These are phyloP conservation scores for Thalassiosira delicatula DNA, from an alignment of 352 stramenopile genomes.

Conservation along the genomic window DNA sequence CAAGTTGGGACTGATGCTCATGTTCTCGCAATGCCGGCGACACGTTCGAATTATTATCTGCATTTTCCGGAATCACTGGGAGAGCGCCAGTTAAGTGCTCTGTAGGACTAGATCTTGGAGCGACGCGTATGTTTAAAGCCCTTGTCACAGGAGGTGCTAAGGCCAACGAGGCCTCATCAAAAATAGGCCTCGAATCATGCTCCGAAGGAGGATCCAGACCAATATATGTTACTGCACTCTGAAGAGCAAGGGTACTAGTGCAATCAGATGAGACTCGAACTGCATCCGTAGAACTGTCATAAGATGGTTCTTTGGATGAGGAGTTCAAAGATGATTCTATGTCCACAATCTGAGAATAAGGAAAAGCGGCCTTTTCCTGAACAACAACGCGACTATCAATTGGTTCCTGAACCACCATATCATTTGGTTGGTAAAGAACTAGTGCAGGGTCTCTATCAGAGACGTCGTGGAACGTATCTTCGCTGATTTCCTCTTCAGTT, in stretches of 20 bases:
- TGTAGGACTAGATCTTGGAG: too few relatives aligned
- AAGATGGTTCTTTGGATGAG: background rate
- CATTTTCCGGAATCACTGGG: too few relatives aligned
- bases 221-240: background rate
- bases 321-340: background rate
- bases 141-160: too few relatives aligned
- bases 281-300: background rate
- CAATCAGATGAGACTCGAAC: background rate
- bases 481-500: background rate
- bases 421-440: slow-evolving; percentile 11
- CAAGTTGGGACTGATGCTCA: too few relatives aligned
- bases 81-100: too few relatives aligned
- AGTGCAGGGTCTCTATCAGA: too few relatives aligned
- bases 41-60: too few relatives aligned
- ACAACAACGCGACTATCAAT: background rate
- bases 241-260: background rate
- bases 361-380: background rate
- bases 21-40: too few relatives aligned
- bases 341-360: background rate
- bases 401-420: too few relatives aligned
- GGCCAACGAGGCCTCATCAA: too few relatives aligned
- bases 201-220: background rate
- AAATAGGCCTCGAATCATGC: slow-evolving; percentile 81
- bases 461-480: background rate
- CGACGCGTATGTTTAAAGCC: too few relatives aligned